Evolutionary conservation across 139 green algal species (phyloP).

Genomic region (Tetradesmus lagerheimii): DNA sequence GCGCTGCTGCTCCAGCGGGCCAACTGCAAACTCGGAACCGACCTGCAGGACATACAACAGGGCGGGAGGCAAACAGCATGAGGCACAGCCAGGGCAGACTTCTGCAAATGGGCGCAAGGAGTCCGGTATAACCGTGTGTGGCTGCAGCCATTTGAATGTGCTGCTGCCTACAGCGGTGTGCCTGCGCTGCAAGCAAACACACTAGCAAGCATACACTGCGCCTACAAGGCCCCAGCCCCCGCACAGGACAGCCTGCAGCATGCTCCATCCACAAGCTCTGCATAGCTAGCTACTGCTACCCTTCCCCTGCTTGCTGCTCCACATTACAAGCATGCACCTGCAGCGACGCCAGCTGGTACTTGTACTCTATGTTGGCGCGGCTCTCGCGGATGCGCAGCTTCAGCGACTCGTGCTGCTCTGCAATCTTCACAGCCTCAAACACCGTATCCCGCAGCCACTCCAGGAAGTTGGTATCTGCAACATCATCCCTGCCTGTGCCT

Average conservation of each 20-base stretch:
- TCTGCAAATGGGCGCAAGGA: too few relatives aligned
- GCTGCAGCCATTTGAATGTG: neutral
- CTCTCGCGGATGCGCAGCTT: constrained; percentile 73
- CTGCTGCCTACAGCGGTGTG: neutral
- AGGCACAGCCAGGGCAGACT: neutral
- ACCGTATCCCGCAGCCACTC: constrained; percentile 83
- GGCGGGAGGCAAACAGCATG: neutral
- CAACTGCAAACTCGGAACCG: constrained; percentile 74
- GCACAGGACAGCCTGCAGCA: too few relatives aligned
- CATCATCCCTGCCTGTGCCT: constrained; percentile 49
- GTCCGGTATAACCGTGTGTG: too few relatives aligned
- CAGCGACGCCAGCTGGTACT: constrained; percentile 73
- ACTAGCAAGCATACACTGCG: neutral
- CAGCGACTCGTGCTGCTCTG: constrained; percentile 80
- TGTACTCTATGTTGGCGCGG: constrained; percentile 69
- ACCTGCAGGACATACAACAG: constrained; percentile 54
- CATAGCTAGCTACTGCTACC: neutral
- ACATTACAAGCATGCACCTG: constrained; percentile 56
- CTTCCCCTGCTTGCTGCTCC: too few relatives aligned
- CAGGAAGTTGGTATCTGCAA: constrained; percentile 73
- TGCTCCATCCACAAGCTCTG: too few relatives aligned
- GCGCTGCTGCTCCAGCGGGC: constrained; percentile 71
- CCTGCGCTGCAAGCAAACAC: neutral
- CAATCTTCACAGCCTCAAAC: constrained; percentile 75
- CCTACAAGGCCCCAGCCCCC: neutral